phyloP scores from a whole-genome alignment of 345 rosid species.

The Salix exigua region DNA sequence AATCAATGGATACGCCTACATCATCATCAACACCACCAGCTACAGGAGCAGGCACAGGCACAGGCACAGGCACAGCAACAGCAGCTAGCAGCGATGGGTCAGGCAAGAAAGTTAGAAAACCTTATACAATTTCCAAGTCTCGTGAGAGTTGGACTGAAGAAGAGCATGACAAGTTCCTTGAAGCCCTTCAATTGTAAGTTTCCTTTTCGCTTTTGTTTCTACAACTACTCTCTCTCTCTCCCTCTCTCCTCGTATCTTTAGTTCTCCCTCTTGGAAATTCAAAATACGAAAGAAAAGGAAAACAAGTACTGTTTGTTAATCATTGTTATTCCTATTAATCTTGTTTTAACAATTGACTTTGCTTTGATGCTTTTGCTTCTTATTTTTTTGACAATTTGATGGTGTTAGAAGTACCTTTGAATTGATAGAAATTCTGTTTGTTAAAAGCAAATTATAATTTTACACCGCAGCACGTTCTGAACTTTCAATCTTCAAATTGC shows the following conservation, averaged over 20 bases:
- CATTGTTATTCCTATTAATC: too few relatives aligned
- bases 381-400: background rate
- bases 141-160: conserved; percentile 99
- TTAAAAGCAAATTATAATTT: background rate
- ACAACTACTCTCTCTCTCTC: background rate
- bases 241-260: background rate
- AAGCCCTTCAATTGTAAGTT: conserved; percentile 86
- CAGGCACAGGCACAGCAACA: conserved; percentile 8
- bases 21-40: conserved; percentile 18
- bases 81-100: conserved; percentile 23
- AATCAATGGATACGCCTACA: conserved; percentile 33
- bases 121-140: conserved; percentile 97
- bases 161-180: conserved; percentile 97
- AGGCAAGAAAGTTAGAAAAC: conserved; percentile 84
- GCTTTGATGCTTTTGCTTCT: background rate
- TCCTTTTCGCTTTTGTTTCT: background rate
- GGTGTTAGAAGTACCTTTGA: background rate
- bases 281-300: background rate
- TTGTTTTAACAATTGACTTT: background rate
- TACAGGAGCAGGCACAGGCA: conserved; percentile 4
- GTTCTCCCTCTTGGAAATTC: background rate
- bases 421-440: background rate
- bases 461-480: background rate
- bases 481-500: background rate
- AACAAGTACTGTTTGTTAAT: background rate